Evolutionary conservation across 139 green algal species (phyloP).

Genomic region (Yamagishiella unicocca): DNA sequence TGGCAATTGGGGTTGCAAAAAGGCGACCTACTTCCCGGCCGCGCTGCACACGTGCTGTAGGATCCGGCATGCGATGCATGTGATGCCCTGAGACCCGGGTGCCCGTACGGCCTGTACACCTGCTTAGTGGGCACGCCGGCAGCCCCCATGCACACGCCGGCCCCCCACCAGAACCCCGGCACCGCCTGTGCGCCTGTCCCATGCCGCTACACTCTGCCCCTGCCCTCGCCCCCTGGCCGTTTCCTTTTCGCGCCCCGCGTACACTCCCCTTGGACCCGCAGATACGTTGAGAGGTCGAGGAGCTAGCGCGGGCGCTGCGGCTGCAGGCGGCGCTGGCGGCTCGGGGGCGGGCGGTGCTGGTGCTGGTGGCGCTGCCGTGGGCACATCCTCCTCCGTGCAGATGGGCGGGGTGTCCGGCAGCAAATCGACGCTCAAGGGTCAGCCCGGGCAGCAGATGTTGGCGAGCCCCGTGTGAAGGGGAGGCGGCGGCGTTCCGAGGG

Average conservation of each 20-base stretch:
- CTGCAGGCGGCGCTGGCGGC: neutral
- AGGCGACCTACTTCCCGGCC: too few species aligned
- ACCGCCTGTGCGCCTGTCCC: neutral
- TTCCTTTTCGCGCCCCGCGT: neutral
- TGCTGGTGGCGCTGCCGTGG: neutral
- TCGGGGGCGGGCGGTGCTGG: too few species aligned
- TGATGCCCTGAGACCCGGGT: too few species aligned
- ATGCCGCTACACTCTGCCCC: neutral
- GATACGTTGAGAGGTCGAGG: conserved; percentile 52
- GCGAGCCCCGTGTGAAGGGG: neutral
- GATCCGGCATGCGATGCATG: too few species aligned
- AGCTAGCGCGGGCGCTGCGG: conserved; percentile 15
- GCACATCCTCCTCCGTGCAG: neutral
- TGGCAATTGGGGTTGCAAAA: too few species aligned
- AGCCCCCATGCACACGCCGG: too few species aligned
- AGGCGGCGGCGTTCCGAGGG: too few species aligned
- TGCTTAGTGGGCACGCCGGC: too few species aligned
- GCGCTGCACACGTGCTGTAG: too few species aligned
- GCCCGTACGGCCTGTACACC: too few species aligned
- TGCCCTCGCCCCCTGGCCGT: neutral
- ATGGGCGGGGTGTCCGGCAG: neutral
- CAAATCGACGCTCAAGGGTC: conserved; percentile 1
- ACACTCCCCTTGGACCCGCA: neutral
- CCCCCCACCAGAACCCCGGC: too few species aligned
- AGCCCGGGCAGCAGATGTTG: neutral